These are phyloP conservation scores for Kokia cookei DNA, from an alignment of 441 rosid genomes.

Conservation along the genomic window DNA sequence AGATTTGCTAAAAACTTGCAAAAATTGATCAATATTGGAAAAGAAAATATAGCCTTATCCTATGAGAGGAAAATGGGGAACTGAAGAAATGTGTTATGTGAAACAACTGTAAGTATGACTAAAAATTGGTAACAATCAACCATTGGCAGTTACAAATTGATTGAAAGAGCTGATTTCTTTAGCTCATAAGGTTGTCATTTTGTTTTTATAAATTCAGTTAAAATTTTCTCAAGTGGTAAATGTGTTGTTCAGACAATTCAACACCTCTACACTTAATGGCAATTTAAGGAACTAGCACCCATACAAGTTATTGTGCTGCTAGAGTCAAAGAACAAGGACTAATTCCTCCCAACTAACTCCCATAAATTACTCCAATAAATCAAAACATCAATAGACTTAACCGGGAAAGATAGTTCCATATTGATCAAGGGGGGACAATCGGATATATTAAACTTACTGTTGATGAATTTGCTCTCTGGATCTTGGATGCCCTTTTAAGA, in stretches of 20 bases:
- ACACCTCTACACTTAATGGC: neutral
- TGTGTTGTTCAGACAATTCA: neutral
- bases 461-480: conserved; percentile 51
- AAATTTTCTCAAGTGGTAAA: neutral
- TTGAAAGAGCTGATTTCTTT: neutral
- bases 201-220: neutral
- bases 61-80: neutral
- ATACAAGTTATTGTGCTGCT: neutral
- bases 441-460: conserved; percentile 27
- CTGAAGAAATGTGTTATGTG: neutral
- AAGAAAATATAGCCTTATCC: neutral
- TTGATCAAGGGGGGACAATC: neutral
- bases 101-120: neutral
- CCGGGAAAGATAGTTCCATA: neutral
- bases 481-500: conserved; percentile 47
- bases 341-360: neutral
- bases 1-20: neutral
- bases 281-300: neutral
- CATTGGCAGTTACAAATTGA: neutral
- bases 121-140: neutral
- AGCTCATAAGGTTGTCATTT: neutral
- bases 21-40: neutral
- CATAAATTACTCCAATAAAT: neutral
- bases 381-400: neutral
- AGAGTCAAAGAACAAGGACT: neutral